phyloP scores from a whole-genome alignment of 73 alveolate genomes.

The Symbiodinium natans region DNA sequence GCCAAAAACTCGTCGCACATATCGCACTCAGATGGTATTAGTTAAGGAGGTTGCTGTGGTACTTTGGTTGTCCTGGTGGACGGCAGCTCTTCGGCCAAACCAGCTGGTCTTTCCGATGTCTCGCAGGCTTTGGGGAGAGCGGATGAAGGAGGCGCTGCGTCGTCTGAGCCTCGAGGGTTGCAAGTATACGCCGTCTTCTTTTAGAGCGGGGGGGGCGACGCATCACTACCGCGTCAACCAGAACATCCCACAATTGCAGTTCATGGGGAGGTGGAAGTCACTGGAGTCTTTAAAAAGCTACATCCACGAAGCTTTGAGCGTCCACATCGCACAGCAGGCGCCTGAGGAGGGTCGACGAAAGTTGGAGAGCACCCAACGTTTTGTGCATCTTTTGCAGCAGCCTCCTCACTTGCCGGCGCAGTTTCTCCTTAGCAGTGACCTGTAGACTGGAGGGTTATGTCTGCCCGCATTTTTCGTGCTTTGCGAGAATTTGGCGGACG shows the following conservation, averaged over 20 bases:
- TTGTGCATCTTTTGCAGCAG: no score
- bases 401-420: no score
- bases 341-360: no score
- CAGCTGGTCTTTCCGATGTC: no score
- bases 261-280: not conserved
- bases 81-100: not conserved
- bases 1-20: slow-evolving; percentile 22
- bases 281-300: not conserved
- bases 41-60: not conserved
- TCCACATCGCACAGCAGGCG: no score
- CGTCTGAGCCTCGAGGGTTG: not conserved
- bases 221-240: not conserved
- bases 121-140: not conserved
- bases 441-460: no score
- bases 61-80: slow-evolving; percentile 4
- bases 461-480: not conserved
- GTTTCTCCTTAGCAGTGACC: not conserved
- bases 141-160: not conserved
- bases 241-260: not conserved
- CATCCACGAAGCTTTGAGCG: not conserved
- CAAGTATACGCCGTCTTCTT: not conserved
- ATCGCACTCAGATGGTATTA: not conserved
- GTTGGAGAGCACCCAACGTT: no score
- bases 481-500: not conserved
- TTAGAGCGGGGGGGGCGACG: slow-evolving; percentile 25